Evolutionary conservation across 2,329 filamentous ascomycete species (phyloP).

Genomic region (Beauveria medogensis): DNA sequence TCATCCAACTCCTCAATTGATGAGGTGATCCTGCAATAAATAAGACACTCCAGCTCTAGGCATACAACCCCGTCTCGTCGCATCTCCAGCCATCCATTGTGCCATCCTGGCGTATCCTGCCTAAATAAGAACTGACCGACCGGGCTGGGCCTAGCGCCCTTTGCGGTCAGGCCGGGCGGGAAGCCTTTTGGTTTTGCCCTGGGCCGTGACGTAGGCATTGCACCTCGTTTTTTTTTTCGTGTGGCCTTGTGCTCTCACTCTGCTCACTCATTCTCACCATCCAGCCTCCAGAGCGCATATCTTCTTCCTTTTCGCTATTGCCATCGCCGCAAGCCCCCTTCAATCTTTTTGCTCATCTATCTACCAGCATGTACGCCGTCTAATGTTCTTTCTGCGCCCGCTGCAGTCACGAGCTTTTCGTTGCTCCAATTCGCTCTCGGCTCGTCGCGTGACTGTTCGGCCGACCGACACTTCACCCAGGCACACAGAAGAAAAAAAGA

Average conservation of each 20-base stretch:
- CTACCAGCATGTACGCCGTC: background rate
- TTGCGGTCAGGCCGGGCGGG: background rate
- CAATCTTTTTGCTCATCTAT: background rate
- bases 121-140: background rate
- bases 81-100: background rate
- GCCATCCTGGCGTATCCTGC: too few species aligned
- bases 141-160: constrained; percentile 1
- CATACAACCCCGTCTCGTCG: background rate
- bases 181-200: background rate
- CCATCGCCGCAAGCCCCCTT: background rate
- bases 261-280: background rate
- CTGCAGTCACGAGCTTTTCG: background rate
- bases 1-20: too few species aligned
- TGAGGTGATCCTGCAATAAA: background rate
- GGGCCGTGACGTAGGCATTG: constrained; percentile 1
- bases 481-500: background rate
- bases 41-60: background rate
- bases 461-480: background rate
- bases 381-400: background rate
- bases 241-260: background rate
- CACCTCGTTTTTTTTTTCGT: background rate
- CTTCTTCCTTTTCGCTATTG: background rate
- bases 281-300: background rate
- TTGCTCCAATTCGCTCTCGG: background rate
- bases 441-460: background rate